phyloP scores from a whole-genome alignment of 345 rosid genomes.

The Camelina neglecta region DNA sequence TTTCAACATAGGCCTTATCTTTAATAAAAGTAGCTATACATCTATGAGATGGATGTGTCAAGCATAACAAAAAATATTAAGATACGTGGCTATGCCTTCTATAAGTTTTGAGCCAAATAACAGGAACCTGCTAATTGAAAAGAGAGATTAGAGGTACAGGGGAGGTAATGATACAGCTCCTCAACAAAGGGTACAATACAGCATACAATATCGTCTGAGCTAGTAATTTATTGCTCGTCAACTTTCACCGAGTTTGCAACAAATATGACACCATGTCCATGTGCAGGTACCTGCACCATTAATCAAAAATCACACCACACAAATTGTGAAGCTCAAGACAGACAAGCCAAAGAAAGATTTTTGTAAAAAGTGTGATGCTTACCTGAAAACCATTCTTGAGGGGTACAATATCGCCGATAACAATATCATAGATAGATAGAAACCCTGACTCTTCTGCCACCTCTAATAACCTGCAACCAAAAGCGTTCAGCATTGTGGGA shows the following conservation, averaged over 20 bases:
- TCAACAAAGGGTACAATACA: slow-evolving; percentile 10
- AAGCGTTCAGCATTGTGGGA: not conserved
- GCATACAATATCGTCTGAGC: slow-evolving; percentile 61
- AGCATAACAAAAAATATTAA: not conserved
- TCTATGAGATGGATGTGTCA: not conserved
- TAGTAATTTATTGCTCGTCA: slow-evolving; percentile 87
- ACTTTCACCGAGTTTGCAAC: slow-evolving; percentile 77
- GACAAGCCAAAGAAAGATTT: not conserved
- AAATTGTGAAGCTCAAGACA: not conserved
- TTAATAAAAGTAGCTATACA: not conserved
- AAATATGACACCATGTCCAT: slow-evolving; percentile 76
- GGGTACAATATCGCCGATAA: slow-evolving; percentile 89
- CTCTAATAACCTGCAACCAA: slow-evolving; percentile 65
- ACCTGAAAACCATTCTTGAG: slow-evolving; percentile 88
- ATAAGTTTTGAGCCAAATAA: slow-evolving; percentile 93
- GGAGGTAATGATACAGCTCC: not conserved
- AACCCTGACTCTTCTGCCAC: too few relatives aligned
- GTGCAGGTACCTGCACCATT: slow-evolving; percentile 77
- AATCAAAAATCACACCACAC: not conserved
- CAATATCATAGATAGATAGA: slow-evolving; percentile 75
- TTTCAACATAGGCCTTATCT: not conserved
- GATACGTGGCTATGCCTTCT: slow-evolving; percentile 59
- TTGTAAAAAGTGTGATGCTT: slow-evolving; percentile 25
- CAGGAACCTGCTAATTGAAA: slow-evolving; percentile 59
- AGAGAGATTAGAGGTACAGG: slow-evolving; percentile 39